phyloP scores from a whole-genome alignment of 495 filamentous ascomycete species.

The Daldinia concentrica region DNA sequence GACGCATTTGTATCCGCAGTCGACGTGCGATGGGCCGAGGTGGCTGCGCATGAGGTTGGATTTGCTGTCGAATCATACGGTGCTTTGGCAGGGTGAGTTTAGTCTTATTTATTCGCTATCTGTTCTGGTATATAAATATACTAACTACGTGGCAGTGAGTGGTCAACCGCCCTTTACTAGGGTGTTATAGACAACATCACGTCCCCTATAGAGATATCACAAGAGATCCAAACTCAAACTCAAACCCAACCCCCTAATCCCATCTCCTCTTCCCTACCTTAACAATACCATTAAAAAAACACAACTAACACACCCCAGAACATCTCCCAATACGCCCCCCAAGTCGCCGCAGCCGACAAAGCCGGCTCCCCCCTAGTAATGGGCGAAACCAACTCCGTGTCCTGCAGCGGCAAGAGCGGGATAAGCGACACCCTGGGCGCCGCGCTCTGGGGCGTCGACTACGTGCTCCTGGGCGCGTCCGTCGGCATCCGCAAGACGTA shows the following conservation, averaged over 20 bases:
- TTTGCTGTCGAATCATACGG: constrained; percentile 41
- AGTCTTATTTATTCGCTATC: background rate
- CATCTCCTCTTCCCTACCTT: background rate
- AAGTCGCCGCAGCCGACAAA: constrained; percentile 41
- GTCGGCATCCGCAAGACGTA: constrained; percentile 48
- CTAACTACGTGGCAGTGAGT: constrained; percentile 23
- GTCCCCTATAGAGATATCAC: too few species aligned
- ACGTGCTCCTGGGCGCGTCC: constrained; percentile 48
- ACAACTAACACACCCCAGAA: constrained; percentile 12
- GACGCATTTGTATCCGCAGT: constrained; percentile 47
- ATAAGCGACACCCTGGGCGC: constrained; percentile 52
- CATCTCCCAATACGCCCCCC: constrained; percentile 42
- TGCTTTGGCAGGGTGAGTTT: constrained; percentile 38
- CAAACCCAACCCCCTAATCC: background rate
- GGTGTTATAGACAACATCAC: background rate
- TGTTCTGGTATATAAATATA: background rate
- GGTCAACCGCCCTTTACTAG: background rate
- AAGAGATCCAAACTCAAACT: background rate
- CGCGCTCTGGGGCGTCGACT: constrained; percentile 52
- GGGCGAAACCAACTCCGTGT: constrained; percentile 53
- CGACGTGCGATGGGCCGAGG: constrained; percentile 43
- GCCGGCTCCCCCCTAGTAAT: constrained; percentile 47
- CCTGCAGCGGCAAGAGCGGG: constrained; percentile 46
- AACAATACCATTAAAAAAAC: too few species aligned
- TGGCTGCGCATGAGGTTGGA: constrained; percentile 43